Evolutionary conservation across 352 stramenopile genomes (phyloP), one percentile per base, ranked within the genome.

Genomic region (Blastocystis hominis): DNA sequence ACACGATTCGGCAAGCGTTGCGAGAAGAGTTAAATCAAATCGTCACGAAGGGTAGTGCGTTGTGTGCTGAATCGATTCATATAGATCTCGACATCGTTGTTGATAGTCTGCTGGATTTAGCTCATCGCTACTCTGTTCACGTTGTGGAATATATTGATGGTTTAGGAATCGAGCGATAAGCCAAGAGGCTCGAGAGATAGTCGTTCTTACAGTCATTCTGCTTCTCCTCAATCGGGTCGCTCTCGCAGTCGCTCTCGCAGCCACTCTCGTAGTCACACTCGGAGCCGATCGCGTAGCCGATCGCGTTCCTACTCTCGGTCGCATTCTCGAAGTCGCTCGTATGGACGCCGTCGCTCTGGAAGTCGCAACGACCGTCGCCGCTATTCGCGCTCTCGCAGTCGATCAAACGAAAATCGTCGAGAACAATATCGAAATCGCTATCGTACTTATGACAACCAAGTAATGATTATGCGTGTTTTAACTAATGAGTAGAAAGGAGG

Each of bases 21-120:
- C 36, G 34, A 5, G 7, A 55, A 36, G 68, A 78, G 15, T 61
- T 78, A 15, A 78, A 36, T 13, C 42, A 78, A 17, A 30, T 62
- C 1, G 62, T 78, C 53, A 78, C 40, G 34, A 56, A 20, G 15
- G 68, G 68, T 78, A 63, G 42, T 40, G 62, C 34, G 13, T 20
- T 7, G 34, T 50, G 17, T 42, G 61, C 34, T 17, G 4, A 5
- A 46, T 78, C 30, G 59, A 2, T 40, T 50, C 17, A 61, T 30
- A 61, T 56, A 78, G 68, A 78, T 40, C 42, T 56, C 3, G 68
- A 62, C 42, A 62, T 40, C 42, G 68, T 78, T 36, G 34, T 78
- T 9, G 46, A 78, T 63, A 44, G 42, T 59, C 36, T 78, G 10
- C 42, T 78, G 34, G 10, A 24, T 36, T 17, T 78, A 34, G 38